Conservation (phyloP, 1,139 yeast genomes). For the Magnusiomyces tetraspermus region DNA sequence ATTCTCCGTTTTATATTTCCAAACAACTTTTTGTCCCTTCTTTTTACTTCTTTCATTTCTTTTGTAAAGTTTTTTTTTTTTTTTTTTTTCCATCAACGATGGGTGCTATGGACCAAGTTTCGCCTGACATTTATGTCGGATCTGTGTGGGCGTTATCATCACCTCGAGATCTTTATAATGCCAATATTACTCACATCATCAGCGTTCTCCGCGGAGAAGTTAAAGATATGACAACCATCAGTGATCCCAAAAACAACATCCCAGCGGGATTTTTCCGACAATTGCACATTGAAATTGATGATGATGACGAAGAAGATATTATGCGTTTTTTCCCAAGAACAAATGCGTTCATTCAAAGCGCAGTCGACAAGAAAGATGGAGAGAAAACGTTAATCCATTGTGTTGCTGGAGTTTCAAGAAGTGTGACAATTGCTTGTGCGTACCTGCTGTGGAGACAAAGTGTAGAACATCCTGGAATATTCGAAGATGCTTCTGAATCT, state of each 20-base stretch:
- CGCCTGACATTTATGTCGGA: constrained; percentile 30
- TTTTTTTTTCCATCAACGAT: constrained; percentile 4
- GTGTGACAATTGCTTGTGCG: constrained; percentile 63
- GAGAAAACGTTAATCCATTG: constrained; percentile 34
- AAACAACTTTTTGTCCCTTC: neutral
- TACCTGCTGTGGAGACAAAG: constrained; percentile 49
- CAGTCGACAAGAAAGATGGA: constrained; percentile 37
- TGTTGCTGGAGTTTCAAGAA: constrained; percentile 83
- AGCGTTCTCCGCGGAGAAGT: constrained; percentile 57
- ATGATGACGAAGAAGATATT: constrained; percentile 51
- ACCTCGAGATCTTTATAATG: constrained; percentile 21
- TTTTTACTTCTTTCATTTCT: neutral
- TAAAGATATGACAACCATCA: constrained; percentile 20
- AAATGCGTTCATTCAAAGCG: constrained; percentile 57
- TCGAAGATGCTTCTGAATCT: neutral
- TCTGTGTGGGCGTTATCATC: constrained; percentile 28
- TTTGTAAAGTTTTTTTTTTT: neutral
- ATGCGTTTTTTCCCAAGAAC: constrained; percentile 51
- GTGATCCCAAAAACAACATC: neutral
- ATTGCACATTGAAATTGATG: constrained; percentile 62
- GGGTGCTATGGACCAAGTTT: constrained; percentile 27
- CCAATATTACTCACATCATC: constrained; percentile 53
- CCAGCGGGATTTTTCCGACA: constrained; percentile 35
- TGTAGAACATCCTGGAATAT: neutral
- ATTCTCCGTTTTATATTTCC: neutral